phyloP scores from a whole-genome alignment of 148 eudicot species.

The Nepenthes mirabilis region DNA sequence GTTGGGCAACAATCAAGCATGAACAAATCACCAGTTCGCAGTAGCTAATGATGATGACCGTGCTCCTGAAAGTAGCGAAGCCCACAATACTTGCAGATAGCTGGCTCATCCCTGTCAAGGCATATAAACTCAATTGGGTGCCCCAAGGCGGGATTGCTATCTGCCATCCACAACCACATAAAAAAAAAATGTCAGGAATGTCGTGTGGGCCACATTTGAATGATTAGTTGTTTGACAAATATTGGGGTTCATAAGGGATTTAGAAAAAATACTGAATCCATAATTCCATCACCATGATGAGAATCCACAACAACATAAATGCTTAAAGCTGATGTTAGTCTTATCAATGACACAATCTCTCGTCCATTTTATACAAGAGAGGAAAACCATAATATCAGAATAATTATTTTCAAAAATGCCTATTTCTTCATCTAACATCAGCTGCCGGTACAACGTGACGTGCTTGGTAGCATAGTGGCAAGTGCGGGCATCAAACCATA shows the following conservation, averaged over 20 bases:
- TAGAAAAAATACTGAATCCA: not conserved
- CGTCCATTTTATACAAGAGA: too few species aligned
- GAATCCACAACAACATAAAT: too few species aligned
- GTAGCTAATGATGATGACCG: constrained; percentile 29
- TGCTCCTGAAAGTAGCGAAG: constrained; percentile 83
- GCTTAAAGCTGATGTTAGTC: too few species aligned
- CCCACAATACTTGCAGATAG: constrained; percentile 96
- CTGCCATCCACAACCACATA: constrained; percentile 25
- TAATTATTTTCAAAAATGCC: too few species aligned
- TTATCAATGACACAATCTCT: too few species aligned
- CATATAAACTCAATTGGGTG: constrained; percentile 95
- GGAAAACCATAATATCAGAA: too few species aligned
- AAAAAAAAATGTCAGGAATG: not conserved
- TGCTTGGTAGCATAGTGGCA: too few species aligned
- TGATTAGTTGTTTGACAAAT: not conserved
- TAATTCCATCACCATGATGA: not conserved
- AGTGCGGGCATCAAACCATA: too few species aligned
- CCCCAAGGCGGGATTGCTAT: constrained; percentile 70
- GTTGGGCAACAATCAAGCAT: too few species aligned
- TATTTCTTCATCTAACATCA: too few species aligned
- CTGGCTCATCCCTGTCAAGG: constrained; percentile 72
- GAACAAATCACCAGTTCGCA: not conserved
- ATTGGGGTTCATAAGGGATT: not conserved
- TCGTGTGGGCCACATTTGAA: not conserved
- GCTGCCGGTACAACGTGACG: too few species aligned